Percentiles rank a stretch among this genome's conserved stretches.
phyloP scores from a whole-genome alignment of 2,329 filamentous ascomycete species.

The Didymella pinodella region DNA sequence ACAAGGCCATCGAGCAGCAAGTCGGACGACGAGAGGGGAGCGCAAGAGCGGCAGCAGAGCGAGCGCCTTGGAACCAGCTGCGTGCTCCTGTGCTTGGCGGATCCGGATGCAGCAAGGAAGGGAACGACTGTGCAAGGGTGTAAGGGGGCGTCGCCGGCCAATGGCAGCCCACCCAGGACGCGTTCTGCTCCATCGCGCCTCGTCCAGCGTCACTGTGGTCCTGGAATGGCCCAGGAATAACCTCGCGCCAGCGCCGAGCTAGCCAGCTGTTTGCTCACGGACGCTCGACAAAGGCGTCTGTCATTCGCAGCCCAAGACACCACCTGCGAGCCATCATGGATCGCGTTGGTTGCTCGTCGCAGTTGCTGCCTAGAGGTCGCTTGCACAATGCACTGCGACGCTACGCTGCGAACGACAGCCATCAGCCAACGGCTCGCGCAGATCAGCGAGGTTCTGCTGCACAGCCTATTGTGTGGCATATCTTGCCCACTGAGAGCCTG shows the following conservation, averaged over 20 bases:
- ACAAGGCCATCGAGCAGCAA: constrained; percentile 10
- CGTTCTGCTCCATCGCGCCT: constrained; percentile 32
- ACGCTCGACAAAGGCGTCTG: constrained; percentile 21
- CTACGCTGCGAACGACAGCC: constrained; percentile 15
- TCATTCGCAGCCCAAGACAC: constrained; percentile 27
- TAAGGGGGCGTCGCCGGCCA: constrained; percentile 23
- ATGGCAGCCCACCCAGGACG: constrained; percentile 28
- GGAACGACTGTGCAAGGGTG: constrained; percentile 34
- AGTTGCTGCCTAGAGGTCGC: constrained; percentile 2
- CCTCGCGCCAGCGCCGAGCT: constrained; percentile 29
- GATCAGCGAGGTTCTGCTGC: constrained; percentile 19
- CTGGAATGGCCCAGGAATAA: constrained; percentile 26
- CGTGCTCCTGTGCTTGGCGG: constrained; percentile 21
- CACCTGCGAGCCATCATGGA: constrained; percentile 1
- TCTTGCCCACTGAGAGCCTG: constrained; percentile 21
- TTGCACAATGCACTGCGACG: constrained; percentile 18
- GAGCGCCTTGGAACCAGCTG: constrained; percentile 25
- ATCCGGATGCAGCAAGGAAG: constrained; percentile 38
- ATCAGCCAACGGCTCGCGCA: constrained; percentile 10
- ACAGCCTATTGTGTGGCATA: constrained; percentile 24
- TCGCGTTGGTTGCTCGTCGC: constrained; percentile 12
- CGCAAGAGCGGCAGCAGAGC: constrained; percentile 17
- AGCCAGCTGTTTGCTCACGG: constrained; percentile 36
- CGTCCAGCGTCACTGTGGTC: constrained; percentile 21
- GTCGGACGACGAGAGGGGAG: constrained; percentile 15